Base-by-base conservation (phyloP, 169 alveolate species). In the Eimeria necatrix region DNA sequence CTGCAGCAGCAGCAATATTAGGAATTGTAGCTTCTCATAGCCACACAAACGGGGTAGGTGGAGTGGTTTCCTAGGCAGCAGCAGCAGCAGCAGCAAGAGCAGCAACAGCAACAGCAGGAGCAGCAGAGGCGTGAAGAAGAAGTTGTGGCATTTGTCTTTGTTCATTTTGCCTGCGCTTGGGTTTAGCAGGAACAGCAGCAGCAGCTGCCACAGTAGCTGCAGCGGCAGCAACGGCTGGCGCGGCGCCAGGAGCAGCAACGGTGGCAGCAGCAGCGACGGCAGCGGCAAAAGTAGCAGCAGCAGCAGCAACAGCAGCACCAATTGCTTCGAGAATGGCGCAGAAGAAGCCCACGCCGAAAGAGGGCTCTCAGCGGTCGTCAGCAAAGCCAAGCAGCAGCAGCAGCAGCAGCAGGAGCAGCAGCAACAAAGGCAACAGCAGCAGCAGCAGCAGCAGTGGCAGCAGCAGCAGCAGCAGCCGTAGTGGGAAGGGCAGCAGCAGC, bases 391-490 rank as follows among this genome's bases (percentile, higher is more conserved):
- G 53, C 89, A 80, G 89, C 89, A 32, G 89, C 89, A 22, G 46
- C 85, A 68, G 78, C 46, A n/a, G 78, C 46, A 68, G 46, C 46
- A 14, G 68, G 2, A 56, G 68, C 46, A n/a, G 78, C 46, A 68
- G 46, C 46, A 14, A 3, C 46, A 24, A 68, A 14, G 32, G 41
- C 78, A n/a, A 14, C 78, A 18, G 2, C 78, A 80, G 24, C 9
- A 48, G 24, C 53, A 20, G 18, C 14, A 22, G 51, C 89, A 16
- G 89, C 89, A 80, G 88, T 26, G 18, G 71, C 89, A 80, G 49
- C 70, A 51, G 70, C 89, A 80, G 70, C 64, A 51, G 70, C 70
- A 51, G 89, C 71, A 80, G 89, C 89, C 22, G 83, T 5, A 71
- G 49, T 4, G 24, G 49, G 61, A 80, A 22, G 51, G 49, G 48